A percentile compares a stretch with the other conserved stretches of the same genome.
These are phyloP conservation scores for Hypoxylon subgilvum DNA, from an alignment of 495 filamentous ascomycete species.

Conservation along the genomic window DNA sequence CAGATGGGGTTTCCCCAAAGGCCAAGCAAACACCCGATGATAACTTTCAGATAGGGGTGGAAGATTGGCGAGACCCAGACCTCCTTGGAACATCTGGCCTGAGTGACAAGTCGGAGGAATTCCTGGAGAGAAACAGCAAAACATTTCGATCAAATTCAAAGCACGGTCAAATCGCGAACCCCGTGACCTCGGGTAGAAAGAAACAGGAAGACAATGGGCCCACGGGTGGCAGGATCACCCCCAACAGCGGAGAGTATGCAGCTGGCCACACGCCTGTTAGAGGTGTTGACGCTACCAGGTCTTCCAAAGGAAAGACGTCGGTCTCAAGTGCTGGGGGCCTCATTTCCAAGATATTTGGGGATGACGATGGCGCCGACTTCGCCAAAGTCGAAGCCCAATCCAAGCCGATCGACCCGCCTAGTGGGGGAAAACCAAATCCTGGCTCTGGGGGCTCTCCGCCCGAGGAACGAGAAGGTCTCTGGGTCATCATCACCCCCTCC, in stretches of 20 bases:
- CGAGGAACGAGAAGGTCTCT: constrained; percentile 76
- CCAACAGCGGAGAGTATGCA: constrained; percentile 77
- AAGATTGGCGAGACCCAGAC: constrained; percentile 91
- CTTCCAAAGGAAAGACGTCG: constrained; percentile 29
- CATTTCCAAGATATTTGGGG: constrained; percentile 56
- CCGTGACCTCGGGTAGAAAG: constrained; percentile 40
- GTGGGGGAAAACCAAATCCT: constrained; percentile 16
- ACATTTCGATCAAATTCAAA: constrained; percentile 31
- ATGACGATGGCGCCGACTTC: constrained; percentile 46
- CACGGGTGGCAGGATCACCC: constrained; percentile 73
- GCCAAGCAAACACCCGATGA: constrained; percentile 54
- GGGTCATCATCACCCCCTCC: constrained; percentile 93
- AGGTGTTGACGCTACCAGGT: constrained; percentile 31
- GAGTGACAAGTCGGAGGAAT: constrained; percentile 21
- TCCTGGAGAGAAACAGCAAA: constrained; percentile 19
- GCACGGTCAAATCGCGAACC: constrained; percentile 17
- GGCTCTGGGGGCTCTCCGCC: constrained; percentile 17
- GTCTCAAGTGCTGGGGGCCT: constrained; percentile 40
- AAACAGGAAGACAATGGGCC: constrained; percentile 48
- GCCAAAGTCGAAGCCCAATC: constrained; percentile 31
- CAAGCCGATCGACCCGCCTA: constrained; percentile 11
- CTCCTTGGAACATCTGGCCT: constrained; percentile 55
- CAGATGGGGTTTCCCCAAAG: constrained; percentile 29
- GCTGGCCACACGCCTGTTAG: constrained; percentile 41
- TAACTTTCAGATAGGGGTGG: constrained; percentile 87